Percentiles rank a stretch among this genome's conserved stretches.
Evolutionary conservation across 768 basidiomycete genomes (phyloP).

Genomic region (Paxillus rubicundulus): DNA sequence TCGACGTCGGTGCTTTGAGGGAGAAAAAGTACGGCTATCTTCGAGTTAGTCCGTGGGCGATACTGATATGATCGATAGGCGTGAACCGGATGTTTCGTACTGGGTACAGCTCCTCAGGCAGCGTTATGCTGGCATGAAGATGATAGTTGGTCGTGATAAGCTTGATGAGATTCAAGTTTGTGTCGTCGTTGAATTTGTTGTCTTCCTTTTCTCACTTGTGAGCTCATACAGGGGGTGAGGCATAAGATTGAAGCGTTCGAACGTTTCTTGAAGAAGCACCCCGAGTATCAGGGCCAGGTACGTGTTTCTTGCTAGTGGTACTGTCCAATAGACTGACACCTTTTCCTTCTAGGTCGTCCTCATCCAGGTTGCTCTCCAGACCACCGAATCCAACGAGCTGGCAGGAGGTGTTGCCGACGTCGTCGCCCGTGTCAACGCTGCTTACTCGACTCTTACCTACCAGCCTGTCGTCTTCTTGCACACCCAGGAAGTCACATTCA

Average conservation of each 20-base stretch:
- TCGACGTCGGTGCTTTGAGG: conserved; percentile 69
- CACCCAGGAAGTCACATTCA: conserved; percentile 81
- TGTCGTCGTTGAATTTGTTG: background rate
- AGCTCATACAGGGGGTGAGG: conserved; percentile 54
- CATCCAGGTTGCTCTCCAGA: conserved; percentile 85
- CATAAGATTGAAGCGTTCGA: conserved; percentile 87
- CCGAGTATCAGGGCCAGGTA: conserved; percentile 78
- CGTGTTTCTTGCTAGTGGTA: background rate
- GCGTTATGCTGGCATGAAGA: conserved; percentile 81
- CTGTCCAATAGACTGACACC: background rate
- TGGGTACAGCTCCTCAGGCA: conserved; percentile 80
- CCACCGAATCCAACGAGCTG: conserved; percentile 71
- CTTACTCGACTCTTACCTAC: conserved; percentile 82
- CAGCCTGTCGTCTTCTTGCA: conserved; percentile 86
- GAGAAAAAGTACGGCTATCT: conserved; percentile 54
- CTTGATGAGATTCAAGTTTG: conserved; percentile 76
- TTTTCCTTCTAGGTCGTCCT: conserved; percentile 56
- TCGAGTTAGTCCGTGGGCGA: background rate
- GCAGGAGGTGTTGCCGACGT: conserved; percentile 69
- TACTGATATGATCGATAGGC: conserved; percentile 37
- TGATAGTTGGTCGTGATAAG: conserved; percentile 87
- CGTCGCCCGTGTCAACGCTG: conserved; percentile 78
- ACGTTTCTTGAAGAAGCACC: conserved; percentile 71
- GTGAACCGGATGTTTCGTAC: conserved; percentile 73
- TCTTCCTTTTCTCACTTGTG: background rate